Conservation (phyloP, 306 rosid genomes). For the Dicorynia guianensis region DNA sequence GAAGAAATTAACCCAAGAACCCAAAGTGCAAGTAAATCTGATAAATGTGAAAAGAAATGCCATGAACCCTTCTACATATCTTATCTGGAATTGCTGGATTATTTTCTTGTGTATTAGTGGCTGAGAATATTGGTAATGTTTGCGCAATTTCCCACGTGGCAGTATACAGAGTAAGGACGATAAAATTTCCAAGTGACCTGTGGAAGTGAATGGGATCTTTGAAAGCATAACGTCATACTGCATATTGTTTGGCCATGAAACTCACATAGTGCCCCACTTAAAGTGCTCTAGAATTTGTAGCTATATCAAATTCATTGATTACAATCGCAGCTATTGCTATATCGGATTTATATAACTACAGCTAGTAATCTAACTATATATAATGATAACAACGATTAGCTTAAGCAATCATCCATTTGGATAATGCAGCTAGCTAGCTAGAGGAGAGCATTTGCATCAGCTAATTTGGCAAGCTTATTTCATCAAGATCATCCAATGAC, state of each 20-base stretch:
- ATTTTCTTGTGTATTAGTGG: slow-evolving; percentile 31
- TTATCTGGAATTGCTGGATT: slow-evolving; percentile 12
- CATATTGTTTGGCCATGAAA: slow-evolving; percentile 50
- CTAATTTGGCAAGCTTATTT: slow-evolving; percentile 85
- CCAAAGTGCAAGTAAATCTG: no score
- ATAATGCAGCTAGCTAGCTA: slow-evolving; percentile 42
- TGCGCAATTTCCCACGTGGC: slow-evolving; percentile 48
- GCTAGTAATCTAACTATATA: slow-evolving; percentile 18
- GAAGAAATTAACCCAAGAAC: no score
- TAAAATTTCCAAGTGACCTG: slow-evolving; percentile 32
- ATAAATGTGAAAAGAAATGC: background rate
- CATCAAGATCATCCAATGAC: slow-evolving; percentile 94
- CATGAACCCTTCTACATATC: slow-evolving; percentile 9
- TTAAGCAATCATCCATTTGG: slow-evolving; percentile 46
- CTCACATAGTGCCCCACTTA: slow-evolving; percentile 60
- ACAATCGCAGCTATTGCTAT: slow-evolving; percentile 40
- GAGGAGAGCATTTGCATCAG: slow-evolving; percentile 36
- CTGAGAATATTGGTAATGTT: slow-evolving; percentile 13
- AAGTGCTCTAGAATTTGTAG: slow-evolving; percentile 34
- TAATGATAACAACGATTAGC: slow-evolving; percentile 30
- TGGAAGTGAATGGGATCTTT: slow-evolving; percentile 47
- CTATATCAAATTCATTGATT: slow-evolving; percentile 48
- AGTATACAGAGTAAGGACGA: slow-evolving; percentile 26
- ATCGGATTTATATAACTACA: slow-evolving; percentile 26
- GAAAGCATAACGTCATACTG: slow-evolving; percentile 58